phyloP scores from a whole-genome alignment of 257 asterid species.

The Solanum etuberosum region DNA sequence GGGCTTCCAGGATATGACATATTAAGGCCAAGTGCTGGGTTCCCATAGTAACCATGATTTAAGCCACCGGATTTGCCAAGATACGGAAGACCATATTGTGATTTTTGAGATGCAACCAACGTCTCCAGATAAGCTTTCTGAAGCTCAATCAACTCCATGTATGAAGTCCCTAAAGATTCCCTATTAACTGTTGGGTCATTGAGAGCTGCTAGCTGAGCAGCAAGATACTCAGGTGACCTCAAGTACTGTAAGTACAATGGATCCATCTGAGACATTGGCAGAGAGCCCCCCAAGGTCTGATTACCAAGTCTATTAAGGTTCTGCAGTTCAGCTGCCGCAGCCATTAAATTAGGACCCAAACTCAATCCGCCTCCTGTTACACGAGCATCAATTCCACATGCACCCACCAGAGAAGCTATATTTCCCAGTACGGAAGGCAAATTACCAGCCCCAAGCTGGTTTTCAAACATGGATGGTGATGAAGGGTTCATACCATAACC shows the following conservation, averaged over 20 bases:
- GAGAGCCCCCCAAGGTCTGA: slow-evolving; percentile 31
- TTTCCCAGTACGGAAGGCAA: slow-evolving; percentile 40
- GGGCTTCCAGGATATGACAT: slow-evolving; percentile 44
- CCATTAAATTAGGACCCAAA: slow-evolving; percentile 37
- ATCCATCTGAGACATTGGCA: slow-evolving; percentile 37
- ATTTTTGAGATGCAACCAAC: slow-evolving; percentile 35
- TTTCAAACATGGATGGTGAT: slow-evolving; percentile 39
- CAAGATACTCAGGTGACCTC: slow-evolving; percentile 35
- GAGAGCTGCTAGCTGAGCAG: slow-evolving; percentile 31
- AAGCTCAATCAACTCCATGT: slow-evolving; percentile 40
- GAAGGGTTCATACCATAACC: slow-evolving; percentile 30
- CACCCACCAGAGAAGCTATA: slow-evolving; percentile 37
- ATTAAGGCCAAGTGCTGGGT: slow-evolving; percentile 37
- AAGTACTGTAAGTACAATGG: slow-evolving; percentile 49
- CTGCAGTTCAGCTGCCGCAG: slow-evolving; percentile 43
- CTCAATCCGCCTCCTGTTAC: slow-evolving; percentile 30
- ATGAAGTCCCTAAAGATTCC: slow-evolving; percentile 28
- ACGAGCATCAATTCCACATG: slow-evolving; percentile 29
- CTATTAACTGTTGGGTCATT: slow-evolving; percentile 26
- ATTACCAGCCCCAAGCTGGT: slow-evolving; percentile 31
- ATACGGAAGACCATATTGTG: slow-evolving; percentile 41
- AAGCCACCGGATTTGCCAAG: slow-evolving; percentile 18
- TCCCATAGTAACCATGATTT: slow-evolving; percentile 41
- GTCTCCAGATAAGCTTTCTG: slow-evolving; percentile 53
- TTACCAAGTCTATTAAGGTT: slow-evolving; percentile 36